Percentiles rank a stretch among this genome's conserved stretches.
phyloP scores from a whole-genome alignment of 2,329 filamentous ascomycete genomes.

The Pseudocercospora fuligena region DNA sequence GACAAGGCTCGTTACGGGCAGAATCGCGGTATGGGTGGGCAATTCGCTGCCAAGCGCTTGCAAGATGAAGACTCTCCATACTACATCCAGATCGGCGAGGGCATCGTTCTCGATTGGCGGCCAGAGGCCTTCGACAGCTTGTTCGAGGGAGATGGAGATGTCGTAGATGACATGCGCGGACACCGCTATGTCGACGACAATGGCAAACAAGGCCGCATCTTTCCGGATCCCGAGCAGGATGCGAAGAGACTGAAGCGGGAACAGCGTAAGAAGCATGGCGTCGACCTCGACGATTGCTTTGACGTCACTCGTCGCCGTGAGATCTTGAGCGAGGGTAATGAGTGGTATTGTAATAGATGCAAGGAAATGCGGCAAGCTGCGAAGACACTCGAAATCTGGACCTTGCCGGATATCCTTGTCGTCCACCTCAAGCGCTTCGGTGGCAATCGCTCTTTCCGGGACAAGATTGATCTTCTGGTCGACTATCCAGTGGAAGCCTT shows the following conservation, averaged over 20 bases:
- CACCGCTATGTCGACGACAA: constrained; percentile 55
- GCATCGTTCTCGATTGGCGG: constrained; percentile 85
- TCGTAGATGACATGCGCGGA: constrained; percentile 61
- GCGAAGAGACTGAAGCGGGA: constrained; percentile 67
- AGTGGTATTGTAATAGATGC: constrained; percentile 96
- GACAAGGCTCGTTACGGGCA: constrained; percentile 20
- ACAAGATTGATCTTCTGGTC: constrained; percentile 89
- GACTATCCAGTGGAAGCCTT: constrained; percentile 90
- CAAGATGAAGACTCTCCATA: constrained; percentile 35
- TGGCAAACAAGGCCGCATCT: constrained; percentile 62
- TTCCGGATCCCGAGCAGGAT: constrained; percentile 63
- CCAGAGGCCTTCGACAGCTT: constrained; percentile 71
- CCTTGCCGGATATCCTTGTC: constrained; percentile 90
- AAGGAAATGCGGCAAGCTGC: constrained; percentile 90
- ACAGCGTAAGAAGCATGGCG: constrained; percentile 72
- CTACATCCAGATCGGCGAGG: constrained; percentile 76
- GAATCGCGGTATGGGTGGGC: constrained; percentile 7
- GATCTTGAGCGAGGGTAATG: constrained; percentile 90
- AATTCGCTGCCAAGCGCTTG: constrained; percentile 15
- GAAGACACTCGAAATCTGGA: constrained; percentile 98
- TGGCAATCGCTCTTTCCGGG: constrained; percentile 76
- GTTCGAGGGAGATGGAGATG: constrained; percentile 58
- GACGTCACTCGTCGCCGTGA: constrained; percentile 95
- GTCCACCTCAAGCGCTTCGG: constrained; percentile 97
- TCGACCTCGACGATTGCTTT: constrained; percentile 86